These are phyloP conservation scores for Solanum pinnatisectum DNA, from an alignment of 257 asterid genomes.

Conservation along the genomic window DNA sequence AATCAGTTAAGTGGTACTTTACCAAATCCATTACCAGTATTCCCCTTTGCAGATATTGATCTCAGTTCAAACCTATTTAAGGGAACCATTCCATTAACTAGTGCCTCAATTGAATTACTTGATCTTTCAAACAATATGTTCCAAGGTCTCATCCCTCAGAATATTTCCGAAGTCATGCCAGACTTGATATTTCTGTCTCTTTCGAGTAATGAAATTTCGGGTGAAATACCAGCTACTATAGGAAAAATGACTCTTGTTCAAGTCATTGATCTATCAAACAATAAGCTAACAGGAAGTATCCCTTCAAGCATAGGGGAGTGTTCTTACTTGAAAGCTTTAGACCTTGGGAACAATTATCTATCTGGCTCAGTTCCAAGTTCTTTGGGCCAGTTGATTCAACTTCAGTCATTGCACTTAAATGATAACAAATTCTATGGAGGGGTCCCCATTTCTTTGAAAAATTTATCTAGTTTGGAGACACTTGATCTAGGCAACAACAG, in stretches of 20 bases:
- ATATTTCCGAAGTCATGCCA: conserved; percentile 27
- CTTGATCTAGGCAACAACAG: conserved; percentile 35
- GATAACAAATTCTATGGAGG: conserved; percentile 29
- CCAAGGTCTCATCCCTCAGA: conserved; percentile 30
- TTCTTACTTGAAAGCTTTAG: conserved; percentile 21
- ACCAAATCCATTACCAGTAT: conserved; percentile 26
- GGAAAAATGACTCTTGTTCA: conserved; percentile 28
- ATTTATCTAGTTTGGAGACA: conserved; percentile 34
- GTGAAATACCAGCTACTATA: conserved; percentile 27
- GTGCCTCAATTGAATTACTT: conserved; percentile 28
- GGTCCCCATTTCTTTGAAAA: conserved; percentile 29
- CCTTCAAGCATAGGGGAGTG: conserved; percentile 35
- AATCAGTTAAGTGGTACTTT: conserved; percentile 31
- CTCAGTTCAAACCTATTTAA: conserved; percentile 32
- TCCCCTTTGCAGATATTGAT: conserved; percentile 39
- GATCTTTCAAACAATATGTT: conserved; percentile 45
- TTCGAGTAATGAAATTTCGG: conserved; percentile 27
- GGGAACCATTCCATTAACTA: conserved; percentile 32
- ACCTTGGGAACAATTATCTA: conserved; percentile 28
- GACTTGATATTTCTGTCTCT: conserved; percentile 35
- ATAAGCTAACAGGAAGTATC: conserved; percentile 31
- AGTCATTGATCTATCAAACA: conserved; percentile 37
- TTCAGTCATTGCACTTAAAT: conserved; percentile 32
- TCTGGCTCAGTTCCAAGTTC: conserved; percentile 34
- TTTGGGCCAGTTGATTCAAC: conserved; percentile 27